Base-by-base conservation (phyloP, 2,329 filamentous ascomycete species). In the Aspergillus tanneri region DNA sequence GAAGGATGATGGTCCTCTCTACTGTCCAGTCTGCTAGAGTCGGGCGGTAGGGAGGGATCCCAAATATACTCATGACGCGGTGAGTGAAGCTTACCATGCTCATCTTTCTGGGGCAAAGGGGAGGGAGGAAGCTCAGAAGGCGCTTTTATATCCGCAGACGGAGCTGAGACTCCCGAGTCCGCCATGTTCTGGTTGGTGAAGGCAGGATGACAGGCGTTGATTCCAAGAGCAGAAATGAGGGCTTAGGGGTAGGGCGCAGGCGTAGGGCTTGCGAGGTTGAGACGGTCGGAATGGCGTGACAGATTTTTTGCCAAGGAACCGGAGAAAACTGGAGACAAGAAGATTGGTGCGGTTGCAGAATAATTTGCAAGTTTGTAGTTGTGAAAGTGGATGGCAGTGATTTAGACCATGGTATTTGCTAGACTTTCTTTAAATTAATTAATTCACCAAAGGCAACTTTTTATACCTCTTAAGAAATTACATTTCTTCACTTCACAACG, bases 141-240 rank as follows among this genome's bases (percentile, higher is more conserved):
- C 19, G 53, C 52, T 28, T 59, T 54, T 34, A 55, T 61, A 56
- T 71, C 64, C 38, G 64, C 54, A 49, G 64, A 59, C 45, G 63
- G 50, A 37, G 45, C 54, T 51, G 56, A 50, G 38, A 54, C 66
- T 53, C 48, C 57, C 35, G 64, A 59, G 54, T 66, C 63, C 52
- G 63, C 63, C 68, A 71, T 71, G 46, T 41, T 58, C 40, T 56
- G 58, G 49, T 42, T 53, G 51, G 52, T 56, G 47, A 47, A 54
- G 53, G 45, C 52, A 50, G 47, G 54, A 52, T 47, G 54, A 50
- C 39, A 53, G 48, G 50, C 58, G 50, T 59, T 54, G 61, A 62
- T 69, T 71, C 70, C 71, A 62, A 66, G 69, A 73, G 66, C 59
- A 73, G 70, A 71, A 73, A 73, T 73, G 63, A 73, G 71, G 71